Evolutionary conservation across 116 monocot genomes (phyloP), one percentile per base, ranked within the genome.

Genomic region (Trichopus zeylanicus): DNA sequence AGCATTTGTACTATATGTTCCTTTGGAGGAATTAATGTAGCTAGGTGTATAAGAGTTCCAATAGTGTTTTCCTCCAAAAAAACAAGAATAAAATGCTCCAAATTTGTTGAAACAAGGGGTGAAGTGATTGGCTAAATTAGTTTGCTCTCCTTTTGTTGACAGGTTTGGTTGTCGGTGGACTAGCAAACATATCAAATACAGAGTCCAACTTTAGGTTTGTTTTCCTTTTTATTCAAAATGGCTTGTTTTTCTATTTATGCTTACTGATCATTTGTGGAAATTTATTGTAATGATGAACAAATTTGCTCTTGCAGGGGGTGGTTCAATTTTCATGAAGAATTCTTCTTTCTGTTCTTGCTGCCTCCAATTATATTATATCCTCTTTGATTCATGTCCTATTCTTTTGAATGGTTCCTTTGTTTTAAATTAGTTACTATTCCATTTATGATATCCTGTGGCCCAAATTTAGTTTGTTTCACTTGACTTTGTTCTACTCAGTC

Each of bases 331-430:
- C 97, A 91, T 33, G 97, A 97, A 42, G 97, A 97, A 53, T 97
- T 97, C 53, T 97, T 97, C 82, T 91, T 97, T 77, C 71, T 97
- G 48, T 97, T 97, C 84, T 78, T 97, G 63, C 66, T 97, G 18
- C 97, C 97, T 31, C 97, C 97, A n/a, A 97, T 97, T 60, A 97
- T 97, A 84, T 97, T 97, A 97, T 97, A 97, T 97, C 97, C 97
- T 35, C n/a, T 18, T 26, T 56, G 12, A 64, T 60, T 27, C 19
- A 66, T 69, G 27, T 57, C 18, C 25, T 31, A 1, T 55, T 29
- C n/a, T 62, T 60, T 21, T 4, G 15, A n/a, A 23, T 24, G 32
- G 31, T 48, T n/a, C 6, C 20, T 31, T 54, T 49, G 28, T 69
- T 65, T 62, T 30, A 25, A 61, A 11, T 58, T 64, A 26, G 1